phyloP scores from a whole-genome alignment of 805 yeast genomes.

The Wickerhamomyces hampshirensis region DNA sequence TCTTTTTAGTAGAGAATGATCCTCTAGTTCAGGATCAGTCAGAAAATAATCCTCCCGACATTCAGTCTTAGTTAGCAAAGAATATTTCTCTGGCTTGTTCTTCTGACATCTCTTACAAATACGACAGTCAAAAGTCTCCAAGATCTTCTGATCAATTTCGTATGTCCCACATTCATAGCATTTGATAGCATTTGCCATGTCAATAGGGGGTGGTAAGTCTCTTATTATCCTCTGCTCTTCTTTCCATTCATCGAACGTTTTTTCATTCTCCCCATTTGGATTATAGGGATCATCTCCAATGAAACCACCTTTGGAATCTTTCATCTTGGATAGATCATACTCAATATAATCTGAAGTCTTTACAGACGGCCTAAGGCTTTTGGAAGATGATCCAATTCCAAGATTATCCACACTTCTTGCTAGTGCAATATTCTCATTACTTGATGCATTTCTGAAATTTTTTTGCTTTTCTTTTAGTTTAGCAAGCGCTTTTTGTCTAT shows the following conservation, averaged over 20 bases:
- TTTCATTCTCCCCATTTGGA: constrained; percentile 44
- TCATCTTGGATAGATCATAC: constrained; percentile 87
- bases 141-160: constrained; percentile 73
- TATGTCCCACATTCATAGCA: constrained; percentile 80
- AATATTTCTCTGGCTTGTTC: constrained; percentile 77
- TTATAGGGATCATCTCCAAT: constrained; percentile 8
- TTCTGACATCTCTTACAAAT: constrained; percentile 80
- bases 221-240: constrained; percentile 39
- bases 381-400: neutral
- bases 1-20: constrained; percentile 59
- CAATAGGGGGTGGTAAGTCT: constrained; percentile 69
- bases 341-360: constrained; percentile 67
- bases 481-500: constrained; percentile 50
- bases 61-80: constrained; percentile 91
- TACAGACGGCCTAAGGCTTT: constrained; percentile 37
- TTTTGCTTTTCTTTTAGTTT: constrained; percentile 31
- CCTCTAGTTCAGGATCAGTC: constrained; percentile 90
- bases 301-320: constrained; percentile 79
- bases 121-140: constrained; percentile 60
- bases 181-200: constrained; percentile 67
- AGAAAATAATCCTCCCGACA: constrained; percentile 87
- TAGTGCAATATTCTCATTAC: constrained; percentile 18
- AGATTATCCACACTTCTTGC: constrained; percentile 1
- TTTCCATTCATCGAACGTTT: constrained; percentile 44
- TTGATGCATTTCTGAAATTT: constrained; percentile 35